Evolutionary conservation across 345 rosid species (phyloP).

Genomic region (Moringa oleifera): DNA sequence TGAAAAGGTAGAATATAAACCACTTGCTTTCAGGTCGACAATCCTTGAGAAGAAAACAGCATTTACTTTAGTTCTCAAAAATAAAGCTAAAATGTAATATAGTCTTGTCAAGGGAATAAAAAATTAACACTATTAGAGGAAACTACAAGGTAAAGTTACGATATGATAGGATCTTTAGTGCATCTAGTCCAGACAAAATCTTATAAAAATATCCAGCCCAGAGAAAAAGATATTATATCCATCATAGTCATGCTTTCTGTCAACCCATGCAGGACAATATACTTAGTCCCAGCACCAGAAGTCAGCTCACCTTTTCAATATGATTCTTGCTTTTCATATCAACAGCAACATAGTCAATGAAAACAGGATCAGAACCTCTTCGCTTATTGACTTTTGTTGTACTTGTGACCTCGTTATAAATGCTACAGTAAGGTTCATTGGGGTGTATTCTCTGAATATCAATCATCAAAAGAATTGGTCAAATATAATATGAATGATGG

Average conservation of each 20-base stretch:
- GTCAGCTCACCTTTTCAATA: constrained; percentile 62
- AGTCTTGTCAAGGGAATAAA: neutral
- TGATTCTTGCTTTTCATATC: constrained; percentile 63
- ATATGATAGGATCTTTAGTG: too few species aligned
- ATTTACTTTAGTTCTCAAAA: neutral
- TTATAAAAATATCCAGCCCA: too few species aligned
- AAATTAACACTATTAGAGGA: neutral
- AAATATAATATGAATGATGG: constrained; percentile 1
- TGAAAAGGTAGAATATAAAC: too few species aligned
- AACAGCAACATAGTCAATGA: constrained; percentile 75
- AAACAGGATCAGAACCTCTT: constrained; percentile 72
- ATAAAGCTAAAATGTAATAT: neutral
- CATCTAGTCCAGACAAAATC: neutral
- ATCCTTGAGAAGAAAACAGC: neutral
- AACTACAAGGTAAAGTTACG: neutral
- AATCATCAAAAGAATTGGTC: constrained; percentile 1
- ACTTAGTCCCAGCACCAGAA: constrained; percentile 1
- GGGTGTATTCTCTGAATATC: constrained; percentile 59
- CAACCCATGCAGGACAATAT: neutral
- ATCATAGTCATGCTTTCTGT: neutral
- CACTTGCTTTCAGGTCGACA: neutral
- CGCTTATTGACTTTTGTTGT: constrained; percentile 28
- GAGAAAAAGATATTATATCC: neutral
- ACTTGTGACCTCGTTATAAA: constrained; percentile 46
- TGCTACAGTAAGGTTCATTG: constrained; percentile 65